Percentiles rank a stretch among this genome's conserved stretches.
phyloP scores from a whole-genome alignment of 345 rosid species.

The Eucalyptus grandis region DNA sequence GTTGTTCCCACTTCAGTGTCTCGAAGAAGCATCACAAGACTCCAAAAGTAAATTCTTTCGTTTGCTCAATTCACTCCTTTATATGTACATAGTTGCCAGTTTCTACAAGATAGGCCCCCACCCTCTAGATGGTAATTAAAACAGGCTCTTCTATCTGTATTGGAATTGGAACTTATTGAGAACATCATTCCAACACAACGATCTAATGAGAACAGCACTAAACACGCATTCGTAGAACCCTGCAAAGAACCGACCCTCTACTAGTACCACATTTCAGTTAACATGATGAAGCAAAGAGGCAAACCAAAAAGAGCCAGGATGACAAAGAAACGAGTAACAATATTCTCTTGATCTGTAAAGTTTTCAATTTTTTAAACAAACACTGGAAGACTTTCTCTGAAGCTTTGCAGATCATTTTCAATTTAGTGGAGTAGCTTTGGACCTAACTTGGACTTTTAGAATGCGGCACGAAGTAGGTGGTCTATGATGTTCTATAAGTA shows the following conservation, averaged over 20 bases:
- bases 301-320: background rate
- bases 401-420: background rate
- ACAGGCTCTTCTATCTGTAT: background rate
- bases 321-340: background rate
- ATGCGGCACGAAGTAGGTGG: background rate
- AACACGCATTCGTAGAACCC: background rate
- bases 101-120: background rate
- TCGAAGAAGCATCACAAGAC: background rate
- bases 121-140: background rate
- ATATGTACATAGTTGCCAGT: background rate
- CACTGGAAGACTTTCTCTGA: background rate
- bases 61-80: background rate
- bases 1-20: background rate
- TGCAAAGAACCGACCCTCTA: background rate
- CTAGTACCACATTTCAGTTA: background rate
- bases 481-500: background rate
- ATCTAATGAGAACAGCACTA: background rate
- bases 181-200: background rate
- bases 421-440: background rate
- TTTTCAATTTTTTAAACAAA: background rate
- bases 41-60: background rate
- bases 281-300: background rate
- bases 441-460: background rate
- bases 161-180: background rate
- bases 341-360: background rate